Evolutionary conservation across 805 yeast species (phyloP).

Genomic region (Kuraishia hungarica): DNA sequence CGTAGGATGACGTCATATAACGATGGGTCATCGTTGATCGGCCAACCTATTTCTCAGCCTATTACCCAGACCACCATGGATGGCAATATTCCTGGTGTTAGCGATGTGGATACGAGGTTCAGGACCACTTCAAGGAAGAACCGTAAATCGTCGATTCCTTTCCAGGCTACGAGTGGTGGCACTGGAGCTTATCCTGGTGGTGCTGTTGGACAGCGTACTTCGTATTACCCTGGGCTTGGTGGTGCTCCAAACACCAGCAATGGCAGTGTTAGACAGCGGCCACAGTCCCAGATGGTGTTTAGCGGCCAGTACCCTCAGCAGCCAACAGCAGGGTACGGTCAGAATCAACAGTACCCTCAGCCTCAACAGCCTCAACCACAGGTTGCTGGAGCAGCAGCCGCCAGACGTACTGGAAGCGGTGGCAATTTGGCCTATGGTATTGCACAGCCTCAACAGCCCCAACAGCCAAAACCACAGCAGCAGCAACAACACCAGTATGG

Average conservation of each 20-base stretch:
- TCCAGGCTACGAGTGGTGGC: conserved; percentile 1
- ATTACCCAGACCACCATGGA: conserved; percentile 6
- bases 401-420: background rate
- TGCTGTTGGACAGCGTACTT: background rate
- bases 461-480: conserved; percentile 12
- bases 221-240: background rate
- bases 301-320: background rate
- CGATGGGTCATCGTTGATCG: conserved; percentile 10
- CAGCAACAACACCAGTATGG: conserved; percentile 5
- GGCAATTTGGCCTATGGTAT: background rate
- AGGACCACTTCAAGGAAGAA: conserved; percentile 37
- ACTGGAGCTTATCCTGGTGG: too few species aligned
- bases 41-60: conserved; percentile 10
- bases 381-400: background rate
- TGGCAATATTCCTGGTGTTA: conserved; percentile 1
- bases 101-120: conserved; percentile 14
- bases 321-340: background rate
- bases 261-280: background rate
- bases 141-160: conserved; percentile 30
- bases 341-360: background rate
- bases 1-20: conserved; percentile 16
- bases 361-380: background rate
- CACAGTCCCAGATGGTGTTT: background rate
- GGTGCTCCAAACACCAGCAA: background rate
- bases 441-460: conserved; percentile 3